Evolutionary conservation across 129 eudicot genomes (phyloP).

Genomic region (Flaveria ramosissima): DNA sequence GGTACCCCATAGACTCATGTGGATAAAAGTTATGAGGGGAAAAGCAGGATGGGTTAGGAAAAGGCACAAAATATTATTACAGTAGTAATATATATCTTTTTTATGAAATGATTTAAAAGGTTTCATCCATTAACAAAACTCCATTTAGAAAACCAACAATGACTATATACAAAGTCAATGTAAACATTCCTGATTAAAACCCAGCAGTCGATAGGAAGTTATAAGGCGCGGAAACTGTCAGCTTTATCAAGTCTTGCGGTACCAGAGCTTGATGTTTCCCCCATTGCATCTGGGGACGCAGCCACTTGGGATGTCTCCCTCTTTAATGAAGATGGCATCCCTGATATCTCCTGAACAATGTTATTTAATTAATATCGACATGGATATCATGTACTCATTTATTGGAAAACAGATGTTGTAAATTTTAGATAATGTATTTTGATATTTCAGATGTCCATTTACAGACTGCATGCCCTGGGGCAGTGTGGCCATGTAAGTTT

Average conservation of each 20-base stretch:
- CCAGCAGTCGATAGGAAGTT: slow-evolving; percentile 4
- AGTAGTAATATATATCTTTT: neutral
- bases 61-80: neutral
- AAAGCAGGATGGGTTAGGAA: neutral
- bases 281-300: slow-evolving; percentile 72
- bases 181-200: slow-evolving; percentile 7
- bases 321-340: slow-evolving; percentile 72
- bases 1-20: too few relatives aligned
- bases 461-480: neutral
- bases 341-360: slow-evolving; percentile 79
- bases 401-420: too few relatives aligned
- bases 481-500: neutral
- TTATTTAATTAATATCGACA: neutral
- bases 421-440: too few relatives aligned
- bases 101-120: neutral
- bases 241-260: slow-evolving; percentile 70
- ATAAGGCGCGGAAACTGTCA: slow-evolving; percentile 73
- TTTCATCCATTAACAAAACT: neutral
- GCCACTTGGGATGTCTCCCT: slow-evolving; percentile 62
- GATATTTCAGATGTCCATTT: neutral
- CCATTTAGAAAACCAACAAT: slow-evolving; percentile 5
- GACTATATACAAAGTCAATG: slow-evolving; percentile 9
- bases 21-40: neutral
- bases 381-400: neutral
- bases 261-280: slow-evolving; percentile 89